Percentiles rank a stretch among this genome's conserved stretches.
These are phyloP conservation scores for Eucalyptus cladocalyx DNA, from an alignment of 345 rosid genomes.

Conservation along the genomic window DNA sequence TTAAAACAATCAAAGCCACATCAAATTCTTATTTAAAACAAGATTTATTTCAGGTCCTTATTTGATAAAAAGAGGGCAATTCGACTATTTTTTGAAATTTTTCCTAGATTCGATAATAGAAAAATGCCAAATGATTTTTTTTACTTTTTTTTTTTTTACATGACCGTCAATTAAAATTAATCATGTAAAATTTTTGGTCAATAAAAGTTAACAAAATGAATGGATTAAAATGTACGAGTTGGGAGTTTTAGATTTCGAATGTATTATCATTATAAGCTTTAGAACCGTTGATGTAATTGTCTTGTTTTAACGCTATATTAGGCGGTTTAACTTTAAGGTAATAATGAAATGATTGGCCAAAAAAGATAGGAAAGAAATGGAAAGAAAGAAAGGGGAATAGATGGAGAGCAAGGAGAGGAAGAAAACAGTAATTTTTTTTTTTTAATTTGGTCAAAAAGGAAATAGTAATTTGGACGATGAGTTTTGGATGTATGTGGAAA, in stretches of 20 bases:
- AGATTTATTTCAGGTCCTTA: rapidly evolving
- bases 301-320: not conserved
- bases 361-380: not conserved
- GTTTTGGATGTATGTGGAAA: not conserved
- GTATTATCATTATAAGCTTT: not conserved
- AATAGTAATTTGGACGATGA: not conserved
- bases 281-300: not conserved
- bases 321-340: not conserved
- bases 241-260: not conserved
- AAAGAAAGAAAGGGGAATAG: not conserved
- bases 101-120: too few relatives aligned
- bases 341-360: not conserved
- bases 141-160: not conserved
- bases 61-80: rapidly evolving
- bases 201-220: not conserved
- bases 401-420: not conserved
- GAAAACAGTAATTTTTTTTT: not conserved
- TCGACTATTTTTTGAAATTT: rapidly evolving
- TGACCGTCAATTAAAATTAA: not conserved
- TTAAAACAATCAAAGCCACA: rapidly evolving
- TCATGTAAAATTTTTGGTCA: not conserved
- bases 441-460: rapidly evolving
- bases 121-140: not conserved
- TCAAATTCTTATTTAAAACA: rapidly evolving
- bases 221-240: not conserved